A percentile compares a stretch with the other conserved stretches of the same genome.
Conservation (phyloP, 169 alveolate species). For the Nephromyces sp. region DNA sequence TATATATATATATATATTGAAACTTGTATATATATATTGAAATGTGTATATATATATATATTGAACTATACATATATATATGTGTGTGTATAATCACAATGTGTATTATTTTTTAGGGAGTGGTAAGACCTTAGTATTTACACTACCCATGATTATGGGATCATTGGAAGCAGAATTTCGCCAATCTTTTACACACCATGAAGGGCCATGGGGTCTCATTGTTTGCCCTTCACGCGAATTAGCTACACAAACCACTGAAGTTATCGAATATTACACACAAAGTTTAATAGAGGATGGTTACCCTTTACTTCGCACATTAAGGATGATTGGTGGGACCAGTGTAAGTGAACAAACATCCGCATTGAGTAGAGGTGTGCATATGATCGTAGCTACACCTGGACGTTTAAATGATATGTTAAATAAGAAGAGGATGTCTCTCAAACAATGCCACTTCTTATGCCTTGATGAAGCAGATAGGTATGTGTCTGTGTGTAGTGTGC, state of each 20-base stretch:
- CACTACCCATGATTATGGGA: constrained; percentile 77
- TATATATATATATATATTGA: too few species aligned
- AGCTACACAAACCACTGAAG: constrained; percentile 80
- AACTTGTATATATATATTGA: too few species aligned
- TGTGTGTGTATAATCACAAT: too few species aligned
- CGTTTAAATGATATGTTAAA: constrained; percentile 84
- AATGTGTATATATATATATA: background rate
- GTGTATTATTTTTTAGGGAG: too few species aligned
- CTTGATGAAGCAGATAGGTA: constrained; percentile 95
- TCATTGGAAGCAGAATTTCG: constrained; percentile 72
- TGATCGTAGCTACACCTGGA: constrained; percentile 96
- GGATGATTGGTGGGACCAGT: constrained; percentile 70
- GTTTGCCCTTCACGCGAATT: constrained; percentile 87
- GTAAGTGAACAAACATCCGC: constrained; percentile 47
- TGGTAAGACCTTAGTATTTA: constrained; percentile 84
- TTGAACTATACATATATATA: too few species aligned
- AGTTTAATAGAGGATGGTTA: constrained; percentile 43
- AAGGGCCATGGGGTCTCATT: constrained; percentile 83
- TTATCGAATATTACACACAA: constrained; percentile 52
- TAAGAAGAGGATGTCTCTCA: constrained; percentile 69
- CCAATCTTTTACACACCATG: constrained; percentile 53
- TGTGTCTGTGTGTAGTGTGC: background rate
- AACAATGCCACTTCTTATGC: constrained; percentile 77
- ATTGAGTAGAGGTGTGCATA: constrained; percentile 76
- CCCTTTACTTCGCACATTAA: constrained; percentile 51